phyloP scores from a whole-genome alignment of 352 stramenopile species.

The Globisporangium nodosum region DNA sequence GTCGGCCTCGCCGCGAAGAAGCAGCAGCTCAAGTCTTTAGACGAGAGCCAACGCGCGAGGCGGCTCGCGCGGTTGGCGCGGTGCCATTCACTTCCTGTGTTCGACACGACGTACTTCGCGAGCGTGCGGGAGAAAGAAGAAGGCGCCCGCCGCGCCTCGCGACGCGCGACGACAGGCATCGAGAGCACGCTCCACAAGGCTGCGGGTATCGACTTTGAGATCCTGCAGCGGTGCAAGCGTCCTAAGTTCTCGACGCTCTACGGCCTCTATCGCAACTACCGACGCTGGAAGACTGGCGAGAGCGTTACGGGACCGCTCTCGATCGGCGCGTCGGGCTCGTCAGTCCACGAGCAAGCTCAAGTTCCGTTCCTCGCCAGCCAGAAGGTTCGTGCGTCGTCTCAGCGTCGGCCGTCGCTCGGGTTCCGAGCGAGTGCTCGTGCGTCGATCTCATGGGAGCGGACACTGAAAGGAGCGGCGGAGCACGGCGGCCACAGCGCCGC shows the following conservation, averaged over 20 bases:
- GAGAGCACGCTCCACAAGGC: slow-evolving; percentile 20
- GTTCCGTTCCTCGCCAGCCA: background rate
- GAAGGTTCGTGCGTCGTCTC: slow-evolving; percentile 1
- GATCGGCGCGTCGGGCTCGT: background rate
- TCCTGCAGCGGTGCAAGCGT: slow-evolving; percentile 41
- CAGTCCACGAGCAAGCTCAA: background rate
- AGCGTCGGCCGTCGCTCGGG: slow-evolving; percentile 1
- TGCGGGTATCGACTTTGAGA: slow-evolving; percentile 47
- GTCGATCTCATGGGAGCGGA: slow-evolving; percentile 12
- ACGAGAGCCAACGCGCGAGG: background rate
- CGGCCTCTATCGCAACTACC: slow-evolving; percentile 34
- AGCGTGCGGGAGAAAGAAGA: slow-evolving; percentile 22
- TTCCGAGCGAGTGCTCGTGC: slow-evolving; percentile 8
- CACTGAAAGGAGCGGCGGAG: background rate
- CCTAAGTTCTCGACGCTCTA: slow-evolving; percentile 42
- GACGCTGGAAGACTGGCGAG: slow-evolving; percentile 19
- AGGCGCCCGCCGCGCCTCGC: background rate
- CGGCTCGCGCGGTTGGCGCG: slow-evolving; percentile 23
- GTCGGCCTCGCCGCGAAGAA: background rate
- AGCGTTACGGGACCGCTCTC: background rate
- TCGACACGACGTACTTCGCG: slow-evolving; percentile 37
- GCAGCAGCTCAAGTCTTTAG: background rate
- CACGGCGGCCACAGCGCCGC: slow-evolving; percentile 1
- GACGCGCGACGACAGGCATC: slow-evolving; percentile 14
- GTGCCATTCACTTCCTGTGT: slow-evolving; percentile 42